These are phyloP conservation scores for Rutidosis leptorrhynchoides DNA, from an alignment of 129 eudicot genomes.

Conservation along the genomic window DNA sequence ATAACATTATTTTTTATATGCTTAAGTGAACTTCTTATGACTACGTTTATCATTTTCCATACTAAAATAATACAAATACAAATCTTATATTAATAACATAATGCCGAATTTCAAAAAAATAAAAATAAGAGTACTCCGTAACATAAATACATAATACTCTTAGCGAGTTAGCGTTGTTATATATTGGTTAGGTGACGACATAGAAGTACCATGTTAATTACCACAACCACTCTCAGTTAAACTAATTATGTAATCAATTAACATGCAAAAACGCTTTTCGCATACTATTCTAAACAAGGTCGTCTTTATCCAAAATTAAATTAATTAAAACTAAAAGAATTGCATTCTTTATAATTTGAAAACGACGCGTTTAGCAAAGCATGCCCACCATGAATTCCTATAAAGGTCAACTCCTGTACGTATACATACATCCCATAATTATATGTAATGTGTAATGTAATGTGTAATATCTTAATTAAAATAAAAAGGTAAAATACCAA, in stretches of 20 bases:
- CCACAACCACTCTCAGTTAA: slow-evolving; percentile 6
- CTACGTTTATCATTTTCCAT: too few species aligned
- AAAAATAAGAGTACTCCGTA: too few species aligned
- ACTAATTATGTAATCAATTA: background rate
- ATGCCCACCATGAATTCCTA: slow-evolving; percentile 26
- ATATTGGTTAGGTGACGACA: background rate
- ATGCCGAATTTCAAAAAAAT: too few species aligned
- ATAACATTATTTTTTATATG: too few species aligned
- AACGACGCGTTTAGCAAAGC: slow-evolving; percentile 26
- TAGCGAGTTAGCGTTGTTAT: too few species aligned
- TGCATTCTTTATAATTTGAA: background rate
- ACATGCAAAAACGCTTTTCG: slow-evolving; percentile 21
- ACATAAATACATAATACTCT: too few species aligned
- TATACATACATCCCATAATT: background rate
- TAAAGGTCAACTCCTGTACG: slow-evolving; percentile 21
- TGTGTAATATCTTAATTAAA: too few species aligned
- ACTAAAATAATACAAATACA: too few species aligned
- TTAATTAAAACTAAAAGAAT: too few species aligned
- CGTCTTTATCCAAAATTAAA: background rate
- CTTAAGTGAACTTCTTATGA: too few species aligned
- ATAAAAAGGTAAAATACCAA: too few species aligned
- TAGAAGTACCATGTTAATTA: background rate
- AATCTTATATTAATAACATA: too few species aligned
- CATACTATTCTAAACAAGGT: slow-evolving; percentile 3
- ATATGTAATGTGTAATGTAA: background rate